Evolutionary conservation across 345 rosid genomes (phyloP), one percentile per base, ranked within the genome.

Genomic region (Chamaenerion angustifolium): DNA sequence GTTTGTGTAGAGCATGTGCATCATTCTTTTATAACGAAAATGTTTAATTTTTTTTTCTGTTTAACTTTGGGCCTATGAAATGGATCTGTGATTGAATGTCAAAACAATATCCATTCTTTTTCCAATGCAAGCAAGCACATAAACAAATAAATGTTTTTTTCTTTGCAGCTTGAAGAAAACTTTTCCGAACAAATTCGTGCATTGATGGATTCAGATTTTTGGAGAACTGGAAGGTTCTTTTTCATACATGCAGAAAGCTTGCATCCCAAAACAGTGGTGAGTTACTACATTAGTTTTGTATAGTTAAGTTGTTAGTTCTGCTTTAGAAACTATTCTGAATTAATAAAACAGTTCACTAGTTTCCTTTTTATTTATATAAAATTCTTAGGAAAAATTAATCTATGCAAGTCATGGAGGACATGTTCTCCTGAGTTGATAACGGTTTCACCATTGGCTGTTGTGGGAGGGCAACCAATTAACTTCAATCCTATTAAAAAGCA

Each of bases 391-490:
- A 75, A 65, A 46, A 43, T 88, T 62, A 81, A 73, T n/a, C 56
- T 78, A 47, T 77, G 80, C 76, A 88, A 76, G 74, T 74, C 83
- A 0, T 76, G 96, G 88, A 73, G 68, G 64, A 62, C 81, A 14
- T 76, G 68, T 70, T 75, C 84, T 27, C 95, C 96, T 4, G 83
- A 84, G 72, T 73, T 88, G 68, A 73, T 84, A 51, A 81, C 71
- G 6, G 86, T 88, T 14, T 79, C 82, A 45, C 96, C 95, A 8
- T 57, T 84, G 62, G 95, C n/a, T n/a, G n/a, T n/a, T n/a, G n/a
- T n/a, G n/a, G n/a, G n/a, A n/a, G n/a, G n/a, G n/a, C n/a, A n/a
- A n/a, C n/a, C n/a, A n/a, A n/a, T n/a, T n/a, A n/a, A n/a, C n/a
- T n/a, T n/a, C n/a, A n/a, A n/a, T n/a, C n/a, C n/a, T n/a, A n/a